Evolutionary conservation across 371 early-diverging fungal species (phyloP).

Genomic region (Mortierella sp.): DNA sequence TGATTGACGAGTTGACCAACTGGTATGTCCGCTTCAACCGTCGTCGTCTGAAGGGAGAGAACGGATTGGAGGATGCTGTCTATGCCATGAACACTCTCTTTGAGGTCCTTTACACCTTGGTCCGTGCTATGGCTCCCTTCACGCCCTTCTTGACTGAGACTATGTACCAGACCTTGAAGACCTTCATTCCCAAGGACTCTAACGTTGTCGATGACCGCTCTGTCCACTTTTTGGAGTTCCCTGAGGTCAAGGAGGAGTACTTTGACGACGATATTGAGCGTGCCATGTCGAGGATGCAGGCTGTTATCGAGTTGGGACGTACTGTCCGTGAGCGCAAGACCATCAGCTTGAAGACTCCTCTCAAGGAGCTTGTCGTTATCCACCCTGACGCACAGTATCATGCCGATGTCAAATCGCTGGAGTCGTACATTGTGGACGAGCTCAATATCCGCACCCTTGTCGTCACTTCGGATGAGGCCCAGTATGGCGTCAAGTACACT

Average conservation of each 20-base stretch:
- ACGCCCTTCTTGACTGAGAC: constrained; percentile 99
- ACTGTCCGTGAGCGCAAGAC: constrained; percentile 94
- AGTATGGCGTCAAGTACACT: constrained; percentile 92
- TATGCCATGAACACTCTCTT: constrained; percentile 92
- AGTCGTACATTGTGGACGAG: constrained; percentile 94
- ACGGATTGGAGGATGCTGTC: constrained; percentile 86
- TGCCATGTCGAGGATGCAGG: constrained; percentile 94
- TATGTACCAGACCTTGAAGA: constrained; percentile 96
- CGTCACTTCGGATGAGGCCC: constrained; percentile 89
- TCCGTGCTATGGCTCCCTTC: constrained; percentile 98
- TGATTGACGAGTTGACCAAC: constrained; percentile 98
- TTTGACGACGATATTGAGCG: constrained; percentile 96
- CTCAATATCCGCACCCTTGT: constrained; percentile 90
- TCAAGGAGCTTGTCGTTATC: constrained; percentile 94
- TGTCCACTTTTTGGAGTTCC: constrained; percentile 94
- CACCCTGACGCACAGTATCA: constrained; percentile 90
- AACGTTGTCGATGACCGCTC: constrained; percentile 83
- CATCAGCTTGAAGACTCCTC: constrained; percentile 97
- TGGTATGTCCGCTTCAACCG: constrained; percentile 99
- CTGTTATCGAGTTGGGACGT: constrained; percentile 98
- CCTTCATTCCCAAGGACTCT: constrained; percentile 71
- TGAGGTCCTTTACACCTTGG: constrained; percentile 93
- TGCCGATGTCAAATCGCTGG: constrained; percentile 84
- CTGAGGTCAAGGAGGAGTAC: constrained; percentile 93
- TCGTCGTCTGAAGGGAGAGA: constrained; percentile 96